Conservation (phyloP, 2,329 filamentous ascomycete genomes). For the Venturiaceae sp. region DNA sequence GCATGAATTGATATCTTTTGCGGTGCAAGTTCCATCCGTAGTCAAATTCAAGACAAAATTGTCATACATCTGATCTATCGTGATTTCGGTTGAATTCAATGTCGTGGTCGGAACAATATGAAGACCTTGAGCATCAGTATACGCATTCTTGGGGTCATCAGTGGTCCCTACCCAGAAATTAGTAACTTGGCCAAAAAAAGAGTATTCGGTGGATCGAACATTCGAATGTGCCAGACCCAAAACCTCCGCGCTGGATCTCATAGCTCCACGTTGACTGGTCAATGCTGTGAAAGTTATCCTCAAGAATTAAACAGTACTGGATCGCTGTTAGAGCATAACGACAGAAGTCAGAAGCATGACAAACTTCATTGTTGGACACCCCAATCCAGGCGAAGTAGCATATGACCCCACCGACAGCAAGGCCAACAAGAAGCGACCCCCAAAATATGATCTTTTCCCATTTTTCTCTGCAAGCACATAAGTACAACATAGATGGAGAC, state of each 20-base stretch:
- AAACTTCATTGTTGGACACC: neutral
- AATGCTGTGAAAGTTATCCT: conserved; percentile 39
- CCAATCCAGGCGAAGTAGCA: neutral
- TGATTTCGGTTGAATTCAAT: conserved; percentile 24
- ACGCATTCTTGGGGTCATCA: conserved; percentile 35
- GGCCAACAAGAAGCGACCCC: neutral
- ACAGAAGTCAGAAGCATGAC: conserved; percentile 8
- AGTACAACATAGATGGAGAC: no score
- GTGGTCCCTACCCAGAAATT: conserved; percentile 42
- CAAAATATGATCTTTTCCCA: neutral
- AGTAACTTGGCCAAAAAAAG: no score
- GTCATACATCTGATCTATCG: conserved; percentile 26
- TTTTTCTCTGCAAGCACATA: no score
- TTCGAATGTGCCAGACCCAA: conserved; percentile 40
- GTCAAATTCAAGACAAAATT: conserved; percentile 35
- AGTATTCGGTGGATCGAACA: neutral
- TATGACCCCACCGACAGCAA: conserved; percentile 9
- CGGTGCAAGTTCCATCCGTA: conserved; percentile 32
- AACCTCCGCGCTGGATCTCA: conserved; percentile 34
- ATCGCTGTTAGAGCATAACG: conserved; percentile 7
- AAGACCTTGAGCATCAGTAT: conserved; percentile 36
- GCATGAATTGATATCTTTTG: conserved; percentile 20
- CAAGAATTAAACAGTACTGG: conserved; percentile 39
- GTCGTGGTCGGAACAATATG: conserved; percentile 45
- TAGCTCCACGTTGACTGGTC: conserved; percentile 37